Percentiles rank a stretch among this genome's conserved stretches.
Evolutionary conservation across 2,329 filamentous ascomycete genomes (phyloP).

Genomic region (Colletotrichum coccodes): DNA sequence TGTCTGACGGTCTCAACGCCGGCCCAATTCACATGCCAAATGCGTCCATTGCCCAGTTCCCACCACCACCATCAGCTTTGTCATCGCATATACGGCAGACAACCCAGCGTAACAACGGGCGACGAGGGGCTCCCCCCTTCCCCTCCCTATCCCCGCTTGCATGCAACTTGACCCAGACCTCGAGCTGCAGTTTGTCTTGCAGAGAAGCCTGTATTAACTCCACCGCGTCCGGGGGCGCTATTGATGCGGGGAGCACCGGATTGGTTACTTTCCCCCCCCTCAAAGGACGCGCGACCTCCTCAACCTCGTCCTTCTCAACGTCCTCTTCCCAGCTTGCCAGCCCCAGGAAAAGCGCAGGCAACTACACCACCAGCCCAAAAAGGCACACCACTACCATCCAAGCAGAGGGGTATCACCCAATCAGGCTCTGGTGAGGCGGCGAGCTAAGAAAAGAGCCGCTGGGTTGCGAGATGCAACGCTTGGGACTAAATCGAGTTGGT

Average conservation of each 20-base stretch:
- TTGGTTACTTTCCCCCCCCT: neutral
- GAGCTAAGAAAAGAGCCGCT: constrained; percentile 23
- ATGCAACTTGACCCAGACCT: constrained; percentile 14
- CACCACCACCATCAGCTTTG: neutral
- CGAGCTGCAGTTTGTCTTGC: neutral
- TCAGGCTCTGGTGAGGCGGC: neutral
- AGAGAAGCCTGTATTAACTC: neutral
- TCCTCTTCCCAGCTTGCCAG: neutral
- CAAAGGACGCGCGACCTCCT: neutral
- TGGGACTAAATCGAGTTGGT: neutral
- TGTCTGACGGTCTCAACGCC: neutral
- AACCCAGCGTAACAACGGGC: neutral
- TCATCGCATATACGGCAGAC: constrained; percentile 8
- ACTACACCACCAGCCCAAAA: neutral
- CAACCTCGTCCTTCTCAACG: neutral
- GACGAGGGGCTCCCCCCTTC: neutral
- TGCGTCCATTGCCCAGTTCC: neutral
- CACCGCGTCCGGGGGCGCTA: constrained; percentile 19
- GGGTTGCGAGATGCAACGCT: neutral
- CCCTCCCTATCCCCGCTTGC: neutral
- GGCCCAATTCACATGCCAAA: constrained; percentile 18
- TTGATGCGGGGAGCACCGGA: constrained; percentile 15
- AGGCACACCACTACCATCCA: neutral
- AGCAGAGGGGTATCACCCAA: constrained; percentile 19
- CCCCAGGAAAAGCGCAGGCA: neutral